phyloP scores from a whole-genome alignment of 2,329 filamentous ascomycete genomes.

The Fusarium coffeatum region DNA sequence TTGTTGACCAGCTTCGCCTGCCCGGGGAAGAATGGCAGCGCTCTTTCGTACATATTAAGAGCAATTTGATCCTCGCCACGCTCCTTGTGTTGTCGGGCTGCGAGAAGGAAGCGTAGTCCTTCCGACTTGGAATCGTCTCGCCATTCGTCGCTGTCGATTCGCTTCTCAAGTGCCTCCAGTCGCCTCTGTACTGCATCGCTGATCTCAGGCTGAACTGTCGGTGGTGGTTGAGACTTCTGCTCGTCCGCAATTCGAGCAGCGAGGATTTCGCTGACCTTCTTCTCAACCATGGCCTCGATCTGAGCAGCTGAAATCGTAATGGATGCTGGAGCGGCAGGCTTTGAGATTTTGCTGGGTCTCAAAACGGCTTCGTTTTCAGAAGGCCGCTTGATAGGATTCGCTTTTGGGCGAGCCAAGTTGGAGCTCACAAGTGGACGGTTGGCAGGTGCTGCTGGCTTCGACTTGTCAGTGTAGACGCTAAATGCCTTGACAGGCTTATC shows the following conservation, averaged over 20 bases:
- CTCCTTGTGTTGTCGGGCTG: conserved; percentile 91
- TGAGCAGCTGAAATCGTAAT: conserved; percentile 73
- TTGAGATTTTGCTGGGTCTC: conserved; percentile 61
- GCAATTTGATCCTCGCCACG: conserved; percentile 82
- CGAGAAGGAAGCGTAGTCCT: conserved; percentile 85
- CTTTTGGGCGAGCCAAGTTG: conserved; percentile 48
- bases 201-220: conserved; percentile 61
- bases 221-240: conserved; percentile 49
- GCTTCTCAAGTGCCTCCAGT: conserved; percentile 84
- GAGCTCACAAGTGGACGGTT: conserved; percentile 52
- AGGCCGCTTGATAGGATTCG: conserved; percentile 56
- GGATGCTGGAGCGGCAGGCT: conserved; percentile 45
- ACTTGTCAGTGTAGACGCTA: conserved; percentile 84
- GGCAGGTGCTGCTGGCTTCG: conserved; percentile 58
- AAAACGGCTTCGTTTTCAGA: conserved; percentile 54
- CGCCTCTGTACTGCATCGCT: conserved; percentile 83
- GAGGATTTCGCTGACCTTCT: conserved; percentile 89
- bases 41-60: conserved; percentile 86
- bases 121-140: conserved; percentile 80
- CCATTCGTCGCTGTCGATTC: conserved; percentile 75
- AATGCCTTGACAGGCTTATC: conserved; percentile 86
- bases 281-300: conserved; percentile 92
- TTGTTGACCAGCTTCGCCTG: conserved; percentile 81
- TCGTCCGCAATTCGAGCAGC: conserved; percentile 73
- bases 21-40: conserved; percentile 84